phyloP scores from a whole-genome alignment of 257 asterid genomes.

The Lycium ferocissimum region DNA sequence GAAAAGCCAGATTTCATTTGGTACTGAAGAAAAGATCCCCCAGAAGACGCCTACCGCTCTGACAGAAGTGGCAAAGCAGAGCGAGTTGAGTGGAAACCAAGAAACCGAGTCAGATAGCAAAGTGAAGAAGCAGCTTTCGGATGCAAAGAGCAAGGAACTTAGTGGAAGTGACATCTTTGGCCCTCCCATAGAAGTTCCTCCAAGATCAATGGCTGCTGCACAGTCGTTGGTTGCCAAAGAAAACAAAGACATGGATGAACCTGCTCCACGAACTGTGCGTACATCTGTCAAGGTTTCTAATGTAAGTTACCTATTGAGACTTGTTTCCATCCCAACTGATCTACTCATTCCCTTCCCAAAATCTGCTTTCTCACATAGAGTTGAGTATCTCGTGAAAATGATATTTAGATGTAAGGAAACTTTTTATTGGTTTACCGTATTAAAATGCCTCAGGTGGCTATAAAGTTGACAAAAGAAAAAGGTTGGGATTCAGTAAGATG shows the following conservation, averaged over 20 bases:
- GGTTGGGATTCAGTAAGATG: not conserved
- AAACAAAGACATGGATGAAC: constrained; percentile 67
- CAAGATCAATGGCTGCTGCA: constrained; percentile 58
- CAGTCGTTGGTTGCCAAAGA: constrained; percentile 60
- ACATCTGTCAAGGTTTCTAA: constrained; percentile 93
- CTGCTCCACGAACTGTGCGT: constrained; percentile 75
- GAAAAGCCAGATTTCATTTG: constrained; percentile 87
- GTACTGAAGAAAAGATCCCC: constrained; percentile 75
- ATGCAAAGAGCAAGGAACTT: constrained; percentile 85
- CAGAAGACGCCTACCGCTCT: constrained; percentile 75
- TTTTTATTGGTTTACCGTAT: not conserved
- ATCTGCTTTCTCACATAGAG: not conserved
- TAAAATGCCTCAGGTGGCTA: not conserved
- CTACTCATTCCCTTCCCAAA: not conserved
- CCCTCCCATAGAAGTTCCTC: constrained; percentile 77
- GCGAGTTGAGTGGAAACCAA: constrained; percentile 76
- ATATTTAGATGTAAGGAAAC: not conserved
- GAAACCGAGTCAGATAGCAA: constrained; percentile 65
- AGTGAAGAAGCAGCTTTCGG: constrained; percentile 65
- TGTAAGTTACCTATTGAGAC: constrained; percentile 54
- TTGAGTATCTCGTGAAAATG: not conserved
- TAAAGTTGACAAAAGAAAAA: not conserved
- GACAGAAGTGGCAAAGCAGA: constrained; percentile 86
- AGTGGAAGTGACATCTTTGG: constrained; percentile 91
- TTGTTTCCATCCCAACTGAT: not conserved